Conservation (phyloP, 306 rosid species). For the Styphnolobium japonicum region DNA sequence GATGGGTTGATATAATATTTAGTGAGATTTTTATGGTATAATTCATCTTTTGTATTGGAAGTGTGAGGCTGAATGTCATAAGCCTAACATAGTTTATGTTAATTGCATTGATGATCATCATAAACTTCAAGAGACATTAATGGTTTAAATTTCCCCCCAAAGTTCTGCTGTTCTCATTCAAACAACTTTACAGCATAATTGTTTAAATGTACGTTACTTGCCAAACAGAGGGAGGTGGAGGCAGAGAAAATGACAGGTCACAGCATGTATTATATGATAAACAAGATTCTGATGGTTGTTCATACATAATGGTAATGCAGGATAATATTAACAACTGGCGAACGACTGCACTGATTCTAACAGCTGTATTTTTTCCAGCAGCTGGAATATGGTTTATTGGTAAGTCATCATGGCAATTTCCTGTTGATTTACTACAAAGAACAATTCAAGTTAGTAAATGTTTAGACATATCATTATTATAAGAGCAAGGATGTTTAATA, state of each 20-base stretch:
- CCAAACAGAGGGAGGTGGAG: not conserved
- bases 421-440: not conserved
- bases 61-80: not conserved
- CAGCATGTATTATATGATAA: not conserved
- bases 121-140: not conserved
- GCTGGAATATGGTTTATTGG: conserved; percentile 79
- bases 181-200: not conserved
- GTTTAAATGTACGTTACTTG: not conserved
- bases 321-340: conserved; percentile 72
- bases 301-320: conserved; percentile 39
- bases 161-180: not conserved
- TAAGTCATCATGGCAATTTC: conserved; percentile 30
- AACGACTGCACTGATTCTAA: conserved; percentile 58
- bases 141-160: too few species aligned
- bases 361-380: conserved; percentile 63
- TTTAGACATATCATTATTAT: not conserved
- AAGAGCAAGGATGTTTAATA: not conserved
- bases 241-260: not conserved
- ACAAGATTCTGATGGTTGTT: conserved; percentile 1
- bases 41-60: not conserved
- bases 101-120: not conserved
- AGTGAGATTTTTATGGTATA: not conserved
- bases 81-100: not conserved
- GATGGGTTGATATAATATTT: not conserved
- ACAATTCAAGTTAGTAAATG: not conserved